phyloP scores from a whole-genome alignment of 1,139 yeast species.

The Zygoascus hellenicus region DNA sequence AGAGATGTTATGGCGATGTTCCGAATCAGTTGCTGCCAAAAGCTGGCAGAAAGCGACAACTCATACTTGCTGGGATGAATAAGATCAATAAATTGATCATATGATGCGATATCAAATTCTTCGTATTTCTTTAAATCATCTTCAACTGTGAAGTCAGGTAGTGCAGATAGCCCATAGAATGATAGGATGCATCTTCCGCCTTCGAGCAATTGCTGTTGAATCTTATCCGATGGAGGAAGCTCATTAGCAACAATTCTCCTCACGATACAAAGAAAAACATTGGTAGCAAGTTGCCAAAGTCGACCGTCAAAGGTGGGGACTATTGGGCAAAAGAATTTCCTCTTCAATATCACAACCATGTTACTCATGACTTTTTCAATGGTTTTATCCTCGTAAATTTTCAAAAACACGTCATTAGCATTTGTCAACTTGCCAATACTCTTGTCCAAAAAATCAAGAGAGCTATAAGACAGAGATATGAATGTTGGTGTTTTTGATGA shows the following conservation, averaged over 20 bases:
- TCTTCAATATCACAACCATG: constrained; percentile 18
- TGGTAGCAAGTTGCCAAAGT: constrained; percentile 32
- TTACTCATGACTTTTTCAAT: constrained; percentile 31
- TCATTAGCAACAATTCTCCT: constrained; percentile 14
- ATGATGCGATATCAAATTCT: constrained; percentile 44
- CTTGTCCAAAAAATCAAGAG: constrained; percentile 41
- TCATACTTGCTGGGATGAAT: constrained; percentile 36
- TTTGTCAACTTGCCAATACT: constrained; percentile 37
- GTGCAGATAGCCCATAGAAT: background rate
- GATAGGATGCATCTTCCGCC: background rate
- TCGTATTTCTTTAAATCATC: constrained; percentile 36
- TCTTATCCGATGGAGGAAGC: too few relatives aligned
- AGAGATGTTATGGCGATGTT: constrained; percentile 47
- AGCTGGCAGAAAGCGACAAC: constrained; percentile 20
- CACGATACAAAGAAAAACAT: constrained; percentile 21
- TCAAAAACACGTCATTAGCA: constrained; percentile 12
- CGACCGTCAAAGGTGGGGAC: constrained; percentile 17
- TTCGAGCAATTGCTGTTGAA: too few relatives aligned
- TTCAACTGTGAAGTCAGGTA: constrained; percentile 33
- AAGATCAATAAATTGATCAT: constrained; percentile 38
- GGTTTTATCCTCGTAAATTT: constrained; percentile 38
- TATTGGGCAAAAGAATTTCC: constrained; percentile 24
- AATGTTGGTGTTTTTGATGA: constrained; percentile 55
- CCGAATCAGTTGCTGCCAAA: constrained; percentile 42
- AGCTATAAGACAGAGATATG: constrained; percentile 51